phyloP scores from a whole-genome alignment of 148 eudicot species.

The Spergularia bocconei region DNA sequence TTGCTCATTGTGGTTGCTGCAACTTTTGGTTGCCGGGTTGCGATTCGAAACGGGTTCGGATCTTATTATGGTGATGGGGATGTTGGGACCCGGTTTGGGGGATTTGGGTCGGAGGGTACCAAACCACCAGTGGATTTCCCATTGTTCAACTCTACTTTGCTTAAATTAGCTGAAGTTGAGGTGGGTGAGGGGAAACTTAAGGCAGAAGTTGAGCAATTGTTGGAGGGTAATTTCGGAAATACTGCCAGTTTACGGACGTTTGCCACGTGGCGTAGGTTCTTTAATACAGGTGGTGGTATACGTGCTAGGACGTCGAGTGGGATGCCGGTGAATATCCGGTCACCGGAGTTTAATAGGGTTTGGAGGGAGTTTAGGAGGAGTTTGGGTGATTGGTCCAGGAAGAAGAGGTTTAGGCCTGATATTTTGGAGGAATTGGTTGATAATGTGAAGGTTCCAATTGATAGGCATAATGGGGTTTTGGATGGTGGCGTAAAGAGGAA shows the following conservation, averaged over 20 bases:
- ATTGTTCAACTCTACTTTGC: slow-evolving; percentile 51
- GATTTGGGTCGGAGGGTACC: not conserved
- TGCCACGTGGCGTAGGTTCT: slow-evolving; percentile 41
- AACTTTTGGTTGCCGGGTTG: slow-evolving; percentile 44
- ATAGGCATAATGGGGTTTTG: slow-evolving; percentile 26
- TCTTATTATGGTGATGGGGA: slow-evolving; percentile 25
- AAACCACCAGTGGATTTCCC: slow-evolving; percentile 27
- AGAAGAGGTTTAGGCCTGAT: slow-evolving; percentile 38
- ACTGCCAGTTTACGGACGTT: slow-evolving; percentile 40
- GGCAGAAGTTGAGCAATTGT: slow-evolving; percentile 47
- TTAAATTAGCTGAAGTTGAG: slow-evolving; percentile 55
- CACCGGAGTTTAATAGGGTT: slow-evolving; percentile 38
- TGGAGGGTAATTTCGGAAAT: slow-evolving; percentile 43
- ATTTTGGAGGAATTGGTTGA: slow-evolving; percentile 48
- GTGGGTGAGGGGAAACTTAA: slow-evolving; percentile 40
- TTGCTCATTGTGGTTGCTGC: slow-evolving; percentile 46
- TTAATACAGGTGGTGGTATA: slow-evolving; percentile 17
- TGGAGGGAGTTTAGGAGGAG: slow-evolving; percentile 39
- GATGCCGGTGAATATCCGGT: slow-evolving; percentile 35
- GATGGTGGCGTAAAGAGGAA: slow-evolving; percentile 13
- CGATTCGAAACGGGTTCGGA: slow-evolving; percentile 33
- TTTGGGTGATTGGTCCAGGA: slow-evolving; percentile 59
- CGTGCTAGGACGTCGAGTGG: slow-evolving; percentile 42
- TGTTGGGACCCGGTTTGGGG: slow-evolving; percentile 4
- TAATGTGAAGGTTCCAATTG: slow-evolving; percentile 35